Base-by-base conservation (phyloP, 1,139 yeast species). In the Yueomyces sp. region DNA sequence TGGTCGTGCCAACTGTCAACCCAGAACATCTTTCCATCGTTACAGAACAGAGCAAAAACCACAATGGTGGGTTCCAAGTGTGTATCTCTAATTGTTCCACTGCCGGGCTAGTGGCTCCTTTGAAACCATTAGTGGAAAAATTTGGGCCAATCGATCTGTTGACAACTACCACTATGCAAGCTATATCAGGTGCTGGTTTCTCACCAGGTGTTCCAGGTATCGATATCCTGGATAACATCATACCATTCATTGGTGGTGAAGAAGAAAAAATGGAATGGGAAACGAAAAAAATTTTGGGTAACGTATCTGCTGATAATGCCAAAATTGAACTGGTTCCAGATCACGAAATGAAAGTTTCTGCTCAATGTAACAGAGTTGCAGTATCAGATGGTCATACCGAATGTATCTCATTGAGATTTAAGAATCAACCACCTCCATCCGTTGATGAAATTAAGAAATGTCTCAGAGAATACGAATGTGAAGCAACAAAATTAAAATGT, bases 211-310 rank as follows among this genome's bases (percentile, higher is more conserved):
- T 89, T 42, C 78, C 96, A 29, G 93, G 95, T 48, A 89, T 91
- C 66, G 97, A 91, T 60, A 79, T 91, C 43, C 73, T 91, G 57
- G 99, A 91, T 67, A 91, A 91, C 68, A 74, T 91, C 53, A 86
- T 91, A 44, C 99, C 99, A 40, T 89, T 70, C 71, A 91, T 91
- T 58, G 74, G 91, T 48, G 96, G 98, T 41, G 99, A 91, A 67
- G 99, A 91, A 68, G 99, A 93, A 54, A 91, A 91, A 69, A 86
- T 91, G 54, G 98, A 93, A 67, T 87, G 95, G 94, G 99, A 91
- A 69, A 87, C 98, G 43, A 84, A 85, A 63, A 91, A 91, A 70
- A 91, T 91, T 52, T 73, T 91, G 55, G 96, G 96, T 51, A 54
- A 63, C 36, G 61, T 82, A 42, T 49, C 64, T 27, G 62, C 59